These are phyloP conservation scores for Aspergillus floridensis DNA, from an alignment of 2,329 filamentous ascomycete genomes.

Conservation along the genomic window DNA sequence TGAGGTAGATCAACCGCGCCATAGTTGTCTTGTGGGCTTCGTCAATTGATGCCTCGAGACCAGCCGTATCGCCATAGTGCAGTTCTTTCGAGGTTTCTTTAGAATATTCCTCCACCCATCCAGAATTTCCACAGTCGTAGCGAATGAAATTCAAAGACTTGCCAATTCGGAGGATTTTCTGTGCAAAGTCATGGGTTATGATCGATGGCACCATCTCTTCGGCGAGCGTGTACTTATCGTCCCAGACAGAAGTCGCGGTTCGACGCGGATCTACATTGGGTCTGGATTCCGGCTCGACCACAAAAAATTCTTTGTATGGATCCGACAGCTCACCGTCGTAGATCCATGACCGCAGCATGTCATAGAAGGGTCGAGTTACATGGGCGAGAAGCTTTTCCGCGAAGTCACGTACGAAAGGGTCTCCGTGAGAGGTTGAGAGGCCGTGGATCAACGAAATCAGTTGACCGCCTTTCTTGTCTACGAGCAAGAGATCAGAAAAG, in stretches of 20 bases:
- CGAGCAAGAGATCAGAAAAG: constrained; percentile 9
- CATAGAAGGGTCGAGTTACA: constrained; percentile 92
- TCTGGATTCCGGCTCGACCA: constrained; percentile 69
- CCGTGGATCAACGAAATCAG: constrained; percentile 90
- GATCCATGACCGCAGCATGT: constrained; percentile 94
- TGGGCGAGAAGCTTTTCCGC: constrained; percentile 83
- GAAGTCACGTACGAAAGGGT: constrained; percentile 90
- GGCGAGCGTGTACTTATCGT: constrained; percentile 90
- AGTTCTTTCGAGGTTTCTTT: constrained; percentile 90
- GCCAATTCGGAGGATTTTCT: constrained; percentile 94
- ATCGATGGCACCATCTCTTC: constrained; percentile 88
- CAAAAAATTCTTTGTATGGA: constrained; percentile 93
- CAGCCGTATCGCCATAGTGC: constrained; percentile 87
- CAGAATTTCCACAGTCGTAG: constrained; percentile 87
- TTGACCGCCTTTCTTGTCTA: constrained; percentile 76
- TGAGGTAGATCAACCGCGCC: constrained; percentile 87
- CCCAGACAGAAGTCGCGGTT: constrained; percentile 85
- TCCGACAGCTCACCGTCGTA: constrained; percentile 98
- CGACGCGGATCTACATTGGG: constrained; percentile 50
- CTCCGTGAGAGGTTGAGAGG: constrained; percentile 90
- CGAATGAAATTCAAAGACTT: constrained; percentile 98
- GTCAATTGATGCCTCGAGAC: constrained; percentile 87
- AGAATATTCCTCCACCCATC: constrained; percentile 94
- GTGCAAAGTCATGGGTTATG: constrained; percentile 87
- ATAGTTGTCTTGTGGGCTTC: constrained; percentile 98